Evolutionary conservation across 1,139 yeast genomes (phyloP), one percentile per base, ranked within the genome.

Genomic region (Candida glucosophila): DNA sequence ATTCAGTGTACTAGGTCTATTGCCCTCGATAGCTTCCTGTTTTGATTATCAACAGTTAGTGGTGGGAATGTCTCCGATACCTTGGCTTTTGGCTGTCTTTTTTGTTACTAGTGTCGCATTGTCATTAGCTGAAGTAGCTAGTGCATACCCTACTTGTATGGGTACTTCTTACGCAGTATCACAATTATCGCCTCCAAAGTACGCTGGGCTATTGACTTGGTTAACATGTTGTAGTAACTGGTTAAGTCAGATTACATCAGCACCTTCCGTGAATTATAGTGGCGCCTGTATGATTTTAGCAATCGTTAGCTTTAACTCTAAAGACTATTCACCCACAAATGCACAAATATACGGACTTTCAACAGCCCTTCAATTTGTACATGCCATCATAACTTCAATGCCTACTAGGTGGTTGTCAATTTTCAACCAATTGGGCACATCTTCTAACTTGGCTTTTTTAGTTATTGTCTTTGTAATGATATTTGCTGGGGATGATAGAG

Each of bases 11-110:
- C 61, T 79, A 44, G 82, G 86, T 5, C 58, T 79, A 29, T 59
- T 79, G 29, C 88, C 90, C 2, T 77, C 85, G 8, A 72, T 78
- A 36, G 80, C 67, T 23, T 73, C 75, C 19, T 69, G 69, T 32
- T 63, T 66, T 40, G 59, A 61, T 48, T 72, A 72, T 41, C 73
- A 49, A 49, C 74, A 57, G 44, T 60, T 47, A 52, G 77, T 55
- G 31, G 53, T 58, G 25, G 77, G 77, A 3, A 67, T 68, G 23
- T 55, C 61, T 17, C 75, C 77, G 18, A 58, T 65, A 49, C 77
- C 68, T 6, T 75, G 73, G 74, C 49, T 66, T 32, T 52, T 68
- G 31, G 74, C 73, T 14, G 54, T 67, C 43, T 26, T 59, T 9
- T 68, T 72, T 29, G 64, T 72, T 28, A 52, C 67, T 20, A 55